Evolutionary conservation across 345 rosid species (phyloP).

Genomic region (Melastoma malabathricum): DNA sequence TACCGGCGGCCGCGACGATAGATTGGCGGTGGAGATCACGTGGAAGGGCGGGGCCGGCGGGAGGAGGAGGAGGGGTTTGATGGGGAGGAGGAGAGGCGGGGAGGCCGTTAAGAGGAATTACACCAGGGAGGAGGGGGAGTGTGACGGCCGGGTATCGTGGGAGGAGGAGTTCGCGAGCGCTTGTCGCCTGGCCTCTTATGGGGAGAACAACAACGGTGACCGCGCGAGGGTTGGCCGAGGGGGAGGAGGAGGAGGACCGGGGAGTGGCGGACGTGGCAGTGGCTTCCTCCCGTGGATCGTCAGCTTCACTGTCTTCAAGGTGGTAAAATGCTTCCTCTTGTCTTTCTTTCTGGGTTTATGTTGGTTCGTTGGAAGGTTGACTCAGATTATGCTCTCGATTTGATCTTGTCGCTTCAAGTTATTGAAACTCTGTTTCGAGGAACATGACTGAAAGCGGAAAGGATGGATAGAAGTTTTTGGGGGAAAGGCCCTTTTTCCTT

Average conservation of each 20-base stretch:
- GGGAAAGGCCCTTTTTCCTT: too few species aligned
- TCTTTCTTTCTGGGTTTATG: neutral
- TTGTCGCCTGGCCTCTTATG: constrained; percentile 59
- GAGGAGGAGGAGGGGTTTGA: constrained; percentile 24
- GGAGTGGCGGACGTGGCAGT: too few species aligned
- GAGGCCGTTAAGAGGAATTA: constrained; percentile 64
- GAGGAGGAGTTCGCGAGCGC: constrained; percentile 70
- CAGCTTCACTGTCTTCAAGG: constrained; percentile 74
- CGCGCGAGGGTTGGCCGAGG: too few species aligned
- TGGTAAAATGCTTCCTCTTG: constrained; percentile 7
- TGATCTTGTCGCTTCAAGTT: too few species aligned
- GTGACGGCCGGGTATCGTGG: constrained; percentile 58
- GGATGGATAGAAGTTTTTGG: too few species aligned
- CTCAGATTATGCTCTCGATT: too few species aligned
- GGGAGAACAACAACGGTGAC: constrained; percentile 20
- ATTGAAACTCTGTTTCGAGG: too few species aligned
- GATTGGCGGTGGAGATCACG: constrained; percentile 66
- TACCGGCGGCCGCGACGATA: constrained; percentile 12
- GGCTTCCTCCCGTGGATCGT: constrained; percentile 92
- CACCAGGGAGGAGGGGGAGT: constrained; percentile 44
- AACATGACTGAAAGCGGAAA: too few species aligned
- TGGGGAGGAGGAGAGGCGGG: constrained; percentile 58
- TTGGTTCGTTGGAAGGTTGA: too few species aligned
- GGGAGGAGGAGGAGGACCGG: constrained; percentile 20
- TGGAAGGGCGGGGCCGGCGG: constrained; percentile 60